Base-by-base conservation (phyloP, 2,329 filamentous ascomycete species). In the Akanthomyces dipterigenus region DNA sequence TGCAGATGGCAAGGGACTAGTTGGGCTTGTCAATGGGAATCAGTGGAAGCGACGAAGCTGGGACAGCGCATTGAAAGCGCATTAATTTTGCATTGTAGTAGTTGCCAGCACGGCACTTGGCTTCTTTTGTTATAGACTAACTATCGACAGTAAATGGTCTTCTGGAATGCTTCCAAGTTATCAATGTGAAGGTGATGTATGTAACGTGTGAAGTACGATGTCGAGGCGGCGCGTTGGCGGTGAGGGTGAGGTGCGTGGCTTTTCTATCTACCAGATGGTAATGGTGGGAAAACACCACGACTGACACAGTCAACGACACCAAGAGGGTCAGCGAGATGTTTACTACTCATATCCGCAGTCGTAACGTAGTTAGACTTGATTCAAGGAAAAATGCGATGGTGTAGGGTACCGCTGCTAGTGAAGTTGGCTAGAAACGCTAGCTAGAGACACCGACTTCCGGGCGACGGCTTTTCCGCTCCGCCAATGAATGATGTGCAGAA, bases 11-110 rank as follows among this genome's bases (percentile, higher is more conserved):
- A 34, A 11, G 12, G 34, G 34, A 36, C 34, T 18, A n/a, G 26
- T 56, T 48, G 54, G n/a, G 20, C 16, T 46, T 24, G 1, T 46
- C 16, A 34, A 16, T 31, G 26, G 24, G 3, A 31, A 26, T 5
- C 12, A 8, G 7, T 38, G 20, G n/a, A 43, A 31, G 43, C 18
- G 24, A n/a, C 20, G 51, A 43, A n/a, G 40, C n/a, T 55, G 54
- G 53, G 34, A 26, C 4, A 24, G 14, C 20, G 50, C 34, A 54
- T 7, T 11, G 18, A 18, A 54, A 45, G 49, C 28, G 49, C 20
- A 24, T 38, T 16, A 28, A n/a, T 60, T 60, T 45, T 46, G 57
- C 49, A 60, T 54, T 60, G n/a, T 46, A 50, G n/a, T 50, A 28
- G 45, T 22, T 58, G 20, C 24, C 45, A 40, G 34, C 45, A n/a